Base-by-base conservation (phyloP, 2,329 filamentous ascomycete species). In the Byssoonygena ceratinophila region DNA sequence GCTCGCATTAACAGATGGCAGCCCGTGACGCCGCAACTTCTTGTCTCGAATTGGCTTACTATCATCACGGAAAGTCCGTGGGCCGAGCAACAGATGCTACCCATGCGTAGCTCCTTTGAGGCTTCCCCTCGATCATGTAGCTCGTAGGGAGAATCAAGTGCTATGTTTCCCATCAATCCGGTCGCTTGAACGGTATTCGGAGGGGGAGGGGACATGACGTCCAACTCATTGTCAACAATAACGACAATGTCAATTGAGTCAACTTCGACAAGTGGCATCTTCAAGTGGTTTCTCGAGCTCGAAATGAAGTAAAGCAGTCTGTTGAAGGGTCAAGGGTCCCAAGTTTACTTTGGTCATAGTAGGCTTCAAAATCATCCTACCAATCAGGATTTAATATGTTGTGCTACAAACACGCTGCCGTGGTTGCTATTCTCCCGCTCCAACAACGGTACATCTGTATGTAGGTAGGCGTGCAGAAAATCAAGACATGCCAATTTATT, bases 171-270 rank as follows among this genome's bases (percentile, higher is more conserved):
- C 57, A 78, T 63, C 20, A 68, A 66, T 11, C 74, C 72, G 0
- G 64, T 58, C 23, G 75, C 63, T 22, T 71, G 63, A 41, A 77
- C 66, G 1, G 68, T 70, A 6, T 71, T 65, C 18, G 72, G 69
- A 0, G 72, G 64, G 16, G 70, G 66, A 1, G 72, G 69, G 1
- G 76, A 78, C 53, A 79, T 70, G 3, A 74, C 70, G 57, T 80
- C 76, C 39, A 78, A 65, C 55, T 79, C 76, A 64, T 80, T 76
- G 61, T 78, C 74, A 53, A 80, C 70, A 53, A 80, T 72, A 29
- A 77, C 69, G 4, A 68, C 62, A 22, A 76, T 71, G 31, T 77
- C 73, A 25, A 78, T 65, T 4, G 64, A 62, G 60, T 75, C 73
- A n/a, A 75, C 56, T 56, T 73, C 70, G 45, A 66, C 62, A 37